A percentile compares a stretch with the other conserved stretches of the same genome.
phyloP scores from a whole-genome alignment of 2,329 filamentous ascomycete species.

The Monilinia fructicola region DNA sequence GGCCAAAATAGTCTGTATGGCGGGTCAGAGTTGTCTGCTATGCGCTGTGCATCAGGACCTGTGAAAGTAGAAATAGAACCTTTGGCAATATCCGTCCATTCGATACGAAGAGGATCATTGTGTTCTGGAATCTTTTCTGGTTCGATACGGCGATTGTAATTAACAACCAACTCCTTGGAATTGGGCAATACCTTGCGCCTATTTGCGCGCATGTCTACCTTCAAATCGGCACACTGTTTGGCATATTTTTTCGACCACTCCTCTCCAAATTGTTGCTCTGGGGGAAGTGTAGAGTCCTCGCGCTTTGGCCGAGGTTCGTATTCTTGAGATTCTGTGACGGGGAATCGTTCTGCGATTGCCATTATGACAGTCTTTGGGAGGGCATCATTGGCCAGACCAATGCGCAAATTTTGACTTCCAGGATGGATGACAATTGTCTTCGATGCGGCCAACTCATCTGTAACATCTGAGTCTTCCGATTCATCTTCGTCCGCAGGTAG shows the following conservation, averaged over 20 bases:
- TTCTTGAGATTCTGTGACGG: slow-evolving; percentile 79
- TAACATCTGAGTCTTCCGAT: slow-evolving; percentile 54
- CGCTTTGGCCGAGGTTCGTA: slow-evolving; percentile 73
- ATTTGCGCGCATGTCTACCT: slow-evolving; percentile 85
- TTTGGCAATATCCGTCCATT: slow-evolving; percentile 83
- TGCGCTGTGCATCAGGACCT: slow-evolving; percentile 76
- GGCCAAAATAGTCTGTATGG: slow-evolving; percentile 95
- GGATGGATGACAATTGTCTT: slow-evolving; percentile 95
- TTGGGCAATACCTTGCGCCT: slow-evolving; percentile 96
- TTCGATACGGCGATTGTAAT: slow-evolving; percentile 83
- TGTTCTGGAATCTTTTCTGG: slow-evolving; percentile 89
- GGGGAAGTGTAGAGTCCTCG: slow-evolving; percentile 55
- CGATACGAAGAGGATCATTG: slow-evolving; percentile 89
- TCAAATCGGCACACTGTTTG: slow-evolving; percentile 82
- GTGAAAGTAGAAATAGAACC: slow-evolving; percentile 61
- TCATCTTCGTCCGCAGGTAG: slow-evolving; percentile 56
- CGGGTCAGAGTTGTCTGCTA: slow-evolving; percentile 85
- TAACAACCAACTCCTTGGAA: slow-evolving; percentile 91
- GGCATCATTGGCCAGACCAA: slow-evolving; percentile 93
- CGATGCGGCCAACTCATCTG: slow-evolving; percentile 70
- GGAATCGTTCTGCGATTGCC: slow-evolving; percentile 79
- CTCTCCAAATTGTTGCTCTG: slow-evolving; percentile 83
- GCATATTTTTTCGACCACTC: slow-evolving; percentile 75
- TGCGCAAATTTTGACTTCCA: slow-evolving; percentile 90
- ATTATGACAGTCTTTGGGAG: slow-evolving; percentile 92